Conservation (phyloP, 345 rosid species). For the Cochlearia excelsa region DNA sequence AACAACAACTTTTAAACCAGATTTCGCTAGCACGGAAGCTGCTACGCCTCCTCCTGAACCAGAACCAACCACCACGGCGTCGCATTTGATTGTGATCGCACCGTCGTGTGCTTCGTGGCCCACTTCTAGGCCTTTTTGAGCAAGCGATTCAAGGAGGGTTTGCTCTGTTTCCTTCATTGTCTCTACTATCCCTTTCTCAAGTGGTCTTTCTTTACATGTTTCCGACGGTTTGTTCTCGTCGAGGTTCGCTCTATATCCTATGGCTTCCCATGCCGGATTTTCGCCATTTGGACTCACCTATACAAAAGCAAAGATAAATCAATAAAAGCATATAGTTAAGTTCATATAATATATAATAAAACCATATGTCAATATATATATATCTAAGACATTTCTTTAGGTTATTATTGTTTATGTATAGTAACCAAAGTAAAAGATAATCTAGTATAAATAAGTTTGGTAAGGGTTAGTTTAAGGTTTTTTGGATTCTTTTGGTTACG, state of each 20-base stretch:
- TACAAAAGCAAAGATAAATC: background rate
- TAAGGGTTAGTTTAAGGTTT: background rate
- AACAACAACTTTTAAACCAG: constrained; percentile 70
- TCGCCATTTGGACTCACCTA: constrained; percentile 60
- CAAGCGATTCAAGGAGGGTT: constrained; percentile 46
- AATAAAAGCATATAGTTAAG: too few relatives aligned
- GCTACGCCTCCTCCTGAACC: constrained; percentile 98
- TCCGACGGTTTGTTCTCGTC: constrained; percentile 20
- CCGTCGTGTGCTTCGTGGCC: constrained; percentile 30
- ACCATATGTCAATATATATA: too few relatives aligned
- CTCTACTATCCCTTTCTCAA: constrained; percentile 69
- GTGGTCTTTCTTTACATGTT: constrained; percentile 50
- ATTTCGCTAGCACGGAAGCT: constrained; percentile 67
- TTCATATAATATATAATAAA: background rate
- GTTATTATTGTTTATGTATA: too few relatives aligned
- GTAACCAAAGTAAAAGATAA: too few relatives aligned
- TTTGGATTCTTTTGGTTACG: constrained; percentile 2
- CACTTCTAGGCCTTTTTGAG: constrained; percentile 55
- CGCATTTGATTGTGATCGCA: constrained; percentile 58
- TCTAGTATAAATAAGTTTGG: constrained; percentile 3
- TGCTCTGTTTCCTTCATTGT: constrained; percentile 46
- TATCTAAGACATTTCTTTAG: too few relatives aligned
- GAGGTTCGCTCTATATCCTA: constrained; percentile 45
- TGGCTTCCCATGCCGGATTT: constrained; percentile 77
- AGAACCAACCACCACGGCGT: constrained; percentile 71